Evolutionary conservation across 164 flowering plant species (phyloP).

Genomic region (Magnolia kwangsiensis): DNA sequence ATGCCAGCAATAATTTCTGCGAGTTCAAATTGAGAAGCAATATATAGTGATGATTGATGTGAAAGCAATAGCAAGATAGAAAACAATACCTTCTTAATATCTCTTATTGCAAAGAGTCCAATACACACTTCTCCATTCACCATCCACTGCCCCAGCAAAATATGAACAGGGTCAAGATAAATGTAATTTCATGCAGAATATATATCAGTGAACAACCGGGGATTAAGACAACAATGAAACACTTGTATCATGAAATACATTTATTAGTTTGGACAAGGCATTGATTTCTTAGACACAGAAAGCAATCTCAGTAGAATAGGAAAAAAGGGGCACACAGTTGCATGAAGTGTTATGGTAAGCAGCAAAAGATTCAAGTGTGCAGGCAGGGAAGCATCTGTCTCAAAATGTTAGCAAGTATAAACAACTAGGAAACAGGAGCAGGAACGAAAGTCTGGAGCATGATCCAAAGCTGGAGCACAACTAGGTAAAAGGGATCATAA

Average conservation of each 20-base stretch:
- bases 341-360: no score
- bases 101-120: slow-evolving; percentile 84
- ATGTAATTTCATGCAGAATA: not conserved
- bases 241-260: no score
- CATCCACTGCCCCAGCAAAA: slow-evolving; percentile 74
- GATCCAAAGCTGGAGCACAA: no score
- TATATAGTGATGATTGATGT: not conserved
- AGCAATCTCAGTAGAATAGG: not conserved
- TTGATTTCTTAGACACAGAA: not conserved
- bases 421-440: no score
- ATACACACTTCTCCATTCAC: slow-evolving; percentile 99
- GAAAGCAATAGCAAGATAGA: not conserved
- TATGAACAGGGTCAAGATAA: slow-evolving; percentile 1
- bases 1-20: not conserved
- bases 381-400: no score
- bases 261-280: no score
- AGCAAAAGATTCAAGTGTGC: no score
- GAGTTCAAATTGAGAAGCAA: not conserved
- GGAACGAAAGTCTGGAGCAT: no score
- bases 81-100: slow-evolving; percentile 74
- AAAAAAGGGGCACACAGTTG: no score
- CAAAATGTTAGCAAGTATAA: no score
- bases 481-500: no score
- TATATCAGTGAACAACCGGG: not conserved
- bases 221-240: not conserved